Evolutionary conservation across 257 asterid genomes (phyloP), one percentile per base, ranked within the genome.

Genomic region (Mentha longifolia): DNA sequence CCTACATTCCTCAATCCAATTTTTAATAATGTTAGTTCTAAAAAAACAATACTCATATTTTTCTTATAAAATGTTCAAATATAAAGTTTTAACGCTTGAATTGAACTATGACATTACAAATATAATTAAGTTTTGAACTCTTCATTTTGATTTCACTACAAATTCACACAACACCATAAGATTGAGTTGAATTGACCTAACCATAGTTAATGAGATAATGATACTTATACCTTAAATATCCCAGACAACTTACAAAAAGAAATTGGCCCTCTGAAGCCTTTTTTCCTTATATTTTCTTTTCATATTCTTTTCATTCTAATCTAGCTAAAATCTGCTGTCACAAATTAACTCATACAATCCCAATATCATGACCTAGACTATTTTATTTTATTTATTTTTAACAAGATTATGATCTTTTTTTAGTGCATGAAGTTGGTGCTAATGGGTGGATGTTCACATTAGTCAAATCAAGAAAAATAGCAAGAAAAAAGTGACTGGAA

Each of bases 391-490:
- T 33, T 33, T 33, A 33, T 33, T 33, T 33, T 33, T 6, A 33
- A 33, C 7, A 13, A 45, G 42, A 61, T 39, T 11, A 45, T 55
- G 66, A 50, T 42, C 0, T 60, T 39, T 45, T 20, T 43, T 10
- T 76, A 65, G 77, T 70, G 79, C 74, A 63, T n/a, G 61, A 28
- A 69, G 79, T 79, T 75, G 75, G 77, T 79, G 71, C 43, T 66
- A 73, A 77, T 77, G 57, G 61, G 74, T 54, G 17, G 67, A 69
- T 56, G 20, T 15, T n/a, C 28, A 43, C 15, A 73, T 30, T 54
- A 47, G 77, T 72, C 78, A 57, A 66, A 47, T 81, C 76, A 56
- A 72, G 65, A 31, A 64, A 68, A 43, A 60, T 20, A 7, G 3
- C 15, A 4, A 0, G 4, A 9, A 16, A 12, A 59, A 68, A 66